Evolutionary conservation across 257 asterid species (phyloP).

Genomic region (Henckelia pumila): DNA sequence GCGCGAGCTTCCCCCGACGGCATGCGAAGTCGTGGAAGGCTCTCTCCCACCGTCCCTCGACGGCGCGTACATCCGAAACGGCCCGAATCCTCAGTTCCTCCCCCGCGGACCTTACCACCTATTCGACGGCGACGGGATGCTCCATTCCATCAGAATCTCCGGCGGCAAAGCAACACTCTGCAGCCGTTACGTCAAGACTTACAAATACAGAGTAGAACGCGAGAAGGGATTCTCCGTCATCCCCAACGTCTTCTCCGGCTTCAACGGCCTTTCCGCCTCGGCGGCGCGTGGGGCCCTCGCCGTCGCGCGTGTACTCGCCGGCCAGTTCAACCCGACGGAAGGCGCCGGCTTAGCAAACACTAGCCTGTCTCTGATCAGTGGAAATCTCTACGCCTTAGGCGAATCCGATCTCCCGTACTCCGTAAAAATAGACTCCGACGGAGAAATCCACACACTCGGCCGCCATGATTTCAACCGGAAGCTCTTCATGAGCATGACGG

Average conservation of each 20-base stretch:
- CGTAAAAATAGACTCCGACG: slow-evolving; percentile 36
- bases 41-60: slow-evolving; percentile 56
- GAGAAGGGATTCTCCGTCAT: slow-evolving; percentile 42
- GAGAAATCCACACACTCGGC: slow-evolving; percentile 61
- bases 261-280: slow-evolving; percentile 52
- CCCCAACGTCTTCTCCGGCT: slow-evolving; percentile 63
- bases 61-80: slow-evolving; percentile 80
- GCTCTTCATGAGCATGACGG: slow-evolving; percentile 61
- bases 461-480: slow-evolving; percentile 63
- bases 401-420: slow-evolving; percentile 77
- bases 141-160: slow-evolving; percentile 56
- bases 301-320: slow-evolving; percentile 47
- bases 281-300: slow-evolving; percentile 57
- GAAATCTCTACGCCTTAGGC: slow-evolving; percentile 59
- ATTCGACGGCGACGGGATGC: slow-evolving; percentile 89
- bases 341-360: slow-evolving; percentile 76
- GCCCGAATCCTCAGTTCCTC: slow-evolving; percentile 75
- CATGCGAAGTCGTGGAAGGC: slow-evolving; percentile 55
- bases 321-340: slow-evolving; percentile 44
- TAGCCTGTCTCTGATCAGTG: slow-evolving; percentile 55
- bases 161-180: slow-evolving; percentile 55
- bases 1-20: slow-evolving; percentile 63
- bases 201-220: slow-evolving; percentile 51
- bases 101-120: slow-evolving; percentile 82
- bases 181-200: slow-evolving; percentile 68